A percentile compares a stretch with the other conserved stretches of the same genome.
Evolutionary conservation across 2,329 filamentous ascomycete genomes (phyloP).

Genomic region (Colletotrichum sp.): DNA sequence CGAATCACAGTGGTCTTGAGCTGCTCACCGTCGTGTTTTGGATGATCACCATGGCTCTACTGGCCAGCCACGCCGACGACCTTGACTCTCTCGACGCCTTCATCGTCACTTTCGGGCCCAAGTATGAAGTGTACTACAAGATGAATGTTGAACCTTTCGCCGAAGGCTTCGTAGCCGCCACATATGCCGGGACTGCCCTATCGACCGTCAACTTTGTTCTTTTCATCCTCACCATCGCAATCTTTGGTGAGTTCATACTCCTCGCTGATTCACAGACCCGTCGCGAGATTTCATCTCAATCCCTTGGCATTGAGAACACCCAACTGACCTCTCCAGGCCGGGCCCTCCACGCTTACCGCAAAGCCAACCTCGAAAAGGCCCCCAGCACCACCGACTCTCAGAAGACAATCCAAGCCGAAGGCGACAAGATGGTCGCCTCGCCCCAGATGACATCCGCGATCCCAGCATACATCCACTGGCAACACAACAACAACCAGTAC

Average conservation of each 20-base stretch:
- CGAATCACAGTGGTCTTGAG: slow-evolving; percentile 11
- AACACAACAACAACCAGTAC: neutral
- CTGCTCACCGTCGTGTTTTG: slow-evolving; percentile 22
- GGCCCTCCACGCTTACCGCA: slow-evolving; percentile 15
- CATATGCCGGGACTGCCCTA: slow-evolving; percentile 19
- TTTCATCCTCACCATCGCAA: slow-evolving; percentile 18
- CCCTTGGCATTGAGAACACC: neutral
- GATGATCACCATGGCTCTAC: slow-evolving; percentile 20
- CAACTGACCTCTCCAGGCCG: slow-evolving; percentile 11
- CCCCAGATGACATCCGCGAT: slow-evolving; percentile 21
- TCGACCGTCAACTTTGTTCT: slow-evolving; percentile 17
- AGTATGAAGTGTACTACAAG: slow-evolving; percentile 20
- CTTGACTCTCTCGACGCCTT: slow-evolving; percentile 21
- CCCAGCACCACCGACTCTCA: slow-evolving; percentile 13
- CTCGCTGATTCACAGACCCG: neutral
- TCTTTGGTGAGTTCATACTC: slow-evolving; percentile 8
- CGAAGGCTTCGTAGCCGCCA: slow-evolving; percentile 18
- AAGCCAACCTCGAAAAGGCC: slow-evolving; percentile 12
- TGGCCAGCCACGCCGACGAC: slow-evolving; percentile 23
- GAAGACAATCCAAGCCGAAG: slow-evolving; percentile 10
- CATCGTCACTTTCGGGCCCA: slow-evolving; percentile 16
- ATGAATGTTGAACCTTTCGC: slow-evolving; percentile 16
- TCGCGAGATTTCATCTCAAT: neutral
- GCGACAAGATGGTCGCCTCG: slow-evolving; percentile 21
- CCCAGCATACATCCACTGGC: slow-evolving; percentile 17